Evolutionary conservation across 345 rosid genomes (phyloP).

Genomic region (Eucalyptus camaldulensis): DNA sequence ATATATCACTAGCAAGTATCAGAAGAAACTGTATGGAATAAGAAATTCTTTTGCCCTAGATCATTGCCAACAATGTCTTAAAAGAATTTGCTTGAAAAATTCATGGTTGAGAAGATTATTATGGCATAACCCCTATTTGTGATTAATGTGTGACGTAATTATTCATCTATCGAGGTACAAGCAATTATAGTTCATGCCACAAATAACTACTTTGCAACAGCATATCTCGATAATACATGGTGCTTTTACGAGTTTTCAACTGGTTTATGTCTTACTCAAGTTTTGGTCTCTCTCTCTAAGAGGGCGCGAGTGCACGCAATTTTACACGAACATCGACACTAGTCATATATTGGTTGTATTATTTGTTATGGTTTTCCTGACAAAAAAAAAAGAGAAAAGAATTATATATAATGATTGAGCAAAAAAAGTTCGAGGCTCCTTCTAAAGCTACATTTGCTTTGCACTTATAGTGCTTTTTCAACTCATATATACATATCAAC

Average conservation of each 20-base stretch:
- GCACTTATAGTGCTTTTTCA: neutral
- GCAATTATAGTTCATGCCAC: constrained; percentile 97
- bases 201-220: constrained; percentile 83
- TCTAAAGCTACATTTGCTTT: neutral
- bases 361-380: neutral
- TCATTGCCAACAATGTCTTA: neutral
- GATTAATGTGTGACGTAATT: neutral
- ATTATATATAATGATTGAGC: neutral
- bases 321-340: neutral
- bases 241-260: constrained; percentile 84
- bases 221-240: constrained; percentile 88
- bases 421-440: neutral
- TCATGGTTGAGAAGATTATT: neutral
- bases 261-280: constrained; percentile 87
- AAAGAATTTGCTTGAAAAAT: neutral
- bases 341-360: neutral
- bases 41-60: neutral
- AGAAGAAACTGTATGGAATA: neutral
- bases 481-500: neutral
- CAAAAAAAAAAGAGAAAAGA: neutral
- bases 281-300: neutral
- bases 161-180: constrained; percentile 51
- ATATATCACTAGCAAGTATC: neutral
- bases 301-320: neutral
- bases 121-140: neutral